Evolutionary conservation across 805 yeast genomes (phyloP), one percentile per base, ranked within the genome.

Genomic region (Metschnikowia santaceciliae): DNA sequence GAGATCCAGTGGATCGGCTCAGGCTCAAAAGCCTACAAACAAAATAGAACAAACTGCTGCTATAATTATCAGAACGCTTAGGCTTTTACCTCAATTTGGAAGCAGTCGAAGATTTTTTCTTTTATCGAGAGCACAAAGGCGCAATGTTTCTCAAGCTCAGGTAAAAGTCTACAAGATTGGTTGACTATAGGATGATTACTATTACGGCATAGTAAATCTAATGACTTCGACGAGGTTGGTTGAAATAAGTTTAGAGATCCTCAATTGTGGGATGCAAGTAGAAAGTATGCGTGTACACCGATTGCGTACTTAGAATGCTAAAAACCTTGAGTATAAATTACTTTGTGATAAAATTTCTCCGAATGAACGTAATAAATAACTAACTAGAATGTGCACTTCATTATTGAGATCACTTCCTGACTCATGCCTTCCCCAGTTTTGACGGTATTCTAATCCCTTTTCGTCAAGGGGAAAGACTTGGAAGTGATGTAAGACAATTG

Each of bases 401-500:
- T n/a, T 15, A 34, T 34, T n/a, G 30, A 15, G 36, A 7, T n/a
- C 10, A 14, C 36, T n/a, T 8, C 7, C 36, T 34, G 36, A n/a
- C 10, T n/a, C 17, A 11, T n/a, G 36, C 36, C 15, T 14, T 7
- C 10, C 36, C 19, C 8, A n/a, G 15, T 14, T n/a, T n/a, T n/a
- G 15, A 7, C 36, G 8, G 38, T 22, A 8, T 17, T 35, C 13
- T 35, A 40, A 30, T 42, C 36, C 5, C 11, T 14, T n/a, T 43
- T 43, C 17, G 30, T 33, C 46, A 43, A 43, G 20, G 46, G 46
- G 23, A 43, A 20, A n/a, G 46, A 11, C 32, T 43, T 33, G 23
- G 56, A 49, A 13, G 44, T 37, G 36, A 55, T 42, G 48, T 57
- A 57, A 8, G 60, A 53, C 38, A 51, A 55, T 22, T 52, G 55